Evolutionary conservation across 1,139 yeast genomes (phyloP), one percentile per base, ranked within the genome.

Genomic region (Candida sp.): DNA sequence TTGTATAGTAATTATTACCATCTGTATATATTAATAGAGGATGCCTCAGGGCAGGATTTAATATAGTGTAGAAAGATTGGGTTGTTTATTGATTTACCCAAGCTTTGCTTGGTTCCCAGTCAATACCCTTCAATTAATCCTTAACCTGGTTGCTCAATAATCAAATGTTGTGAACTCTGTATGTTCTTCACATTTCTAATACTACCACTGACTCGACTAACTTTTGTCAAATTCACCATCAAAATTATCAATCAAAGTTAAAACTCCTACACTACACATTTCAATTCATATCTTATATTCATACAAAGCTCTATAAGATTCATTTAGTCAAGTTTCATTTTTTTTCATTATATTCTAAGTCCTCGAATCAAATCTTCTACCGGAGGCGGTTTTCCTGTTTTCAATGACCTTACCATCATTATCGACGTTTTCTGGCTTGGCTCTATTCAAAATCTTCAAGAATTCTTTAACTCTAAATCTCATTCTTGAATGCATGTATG

Each of bases 401-500:
- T 87, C 87, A 45, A 75, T 66, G n/a, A 64, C 57, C 51, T 78
- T 77, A 23, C 77, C 73, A 37, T 79, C 89, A 49, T 81, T 87
- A 53, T 87, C 95, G 22, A 82, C 83, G 50, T 82, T 87, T 58
- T 93, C 99, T 22, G 97, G 95, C 68, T 91, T 90, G 36, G 99
- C 99, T 61, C 99, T 81, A 73, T 95, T 93, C 70, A 93, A 81
- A 38, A 95, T 93, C 76, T 93, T 93, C 61, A 91, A 80, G 72
- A 91, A 93, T 58, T 95, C 95, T 55, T 86, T 83, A 35, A 93
- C 98, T 57, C 99, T 81, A 68, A 76, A 88, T 68, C 99, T 82
- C 99, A 93, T 93, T 75, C 99, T 83, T 45, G 97, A 89, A 68
- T 93, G 99, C 87, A 93, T 84, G 71, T 88, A 95, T 35, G 99